phyloP scores from a whole-genome alignment of 257 asterid genomes.

The Primulina eburnea region DNA sequence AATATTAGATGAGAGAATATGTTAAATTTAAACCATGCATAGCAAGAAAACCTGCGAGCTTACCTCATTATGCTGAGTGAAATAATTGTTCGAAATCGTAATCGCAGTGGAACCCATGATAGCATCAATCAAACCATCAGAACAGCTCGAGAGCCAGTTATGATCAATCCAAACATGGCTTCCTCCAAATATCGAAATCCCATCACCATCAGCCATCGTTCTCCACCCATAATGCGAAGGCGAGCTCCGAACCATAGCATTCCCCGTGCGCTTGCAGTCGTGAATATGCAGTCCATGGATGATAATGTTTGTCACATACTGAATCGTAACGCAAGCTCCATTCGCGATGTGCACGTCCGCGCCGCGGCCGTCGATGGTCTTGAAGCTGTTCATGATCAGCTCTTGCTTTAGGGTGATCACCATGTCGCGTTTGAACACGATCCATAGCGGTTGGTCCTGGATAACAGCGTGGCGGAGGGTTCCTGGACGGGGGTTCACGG shows the following conservation, averaged over 20 bases:
- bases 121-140: constrained; percentile 87
- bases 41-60: background rate
- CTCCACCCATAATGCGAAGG: constrained; percentile 77
- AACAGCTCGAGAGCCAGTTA: constrained; percentile 67
- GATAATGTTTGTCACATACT: constrained; percentile 67
- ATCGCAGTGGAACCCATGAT: constrained; percentile 87
- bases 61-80: constrained; percentile 90
- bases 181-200: constrained; percentile 63
- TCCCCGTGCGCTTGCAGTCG: constrained; percentile 67
- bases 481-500: constrained; percentile 74
- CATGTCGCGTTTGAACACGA: constrained; percentile 79
- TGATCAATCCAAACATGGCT: constrained; percentile 90
- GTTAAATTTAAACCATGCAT: background rate
- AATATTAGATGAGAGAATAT: background rate
- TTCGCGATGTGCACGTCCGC: constrained; percentile 69
- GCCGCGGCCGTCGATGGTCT: constrained; percentile 89
- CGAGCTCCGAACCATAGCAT: constrained; percentile 86
- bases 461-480: constrained; percentile 88
- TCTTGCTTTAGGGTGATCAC: constrained; percentile 70
- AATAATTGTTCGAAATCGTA: constrained; percentile 78
- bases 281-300: constrained; percentile 84
- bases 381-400: constrained; percentile 81
- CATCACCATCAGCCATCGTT: constrained; percentile 92
- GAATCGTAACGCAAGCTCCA: constrained; percentile 71
- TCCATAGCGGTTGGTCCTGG: constrained; percentile 81